Base-by-base conservation (phyloP, 1,139 yeast genomes). In the Yamadazyma dendronema region DNA sequence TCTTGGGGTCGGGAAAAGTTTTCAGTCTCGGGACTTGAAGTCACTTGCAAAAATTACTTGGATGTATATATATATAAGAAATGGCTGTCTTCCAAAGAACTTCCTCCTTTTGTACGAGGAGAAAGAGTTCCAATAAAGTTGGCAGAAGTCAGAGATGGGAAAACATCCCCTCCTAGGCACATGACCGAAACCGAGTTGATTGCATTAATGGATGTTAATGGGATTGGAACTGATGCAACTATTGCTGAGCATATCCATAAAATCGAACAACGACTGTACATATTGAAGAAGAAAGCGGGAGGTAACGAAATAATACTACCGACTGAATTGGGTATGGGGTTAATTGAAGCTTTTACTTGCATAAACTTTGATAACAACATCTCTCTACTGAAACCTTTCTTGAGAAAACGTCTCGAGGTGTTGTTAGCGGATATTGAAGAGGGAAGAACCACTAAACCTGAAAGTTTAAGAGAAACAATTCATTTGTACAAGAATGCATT, bases 201-300 rank as follows among this genome's bases (percentile, higher is more conserved):
- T 62, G 84, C 89, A 9, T 64, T 92, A 35, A 94, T 94, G 99
- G 98, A 94, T 63, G 87, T 80, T 5, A 94, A 94, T 61, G 97
- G 97, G 0, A 94, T 94, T 34, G 99, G 99, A 1, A 94, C 99
- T 0, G 99, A 94, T 65, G 98, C 99, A 1, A 94, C 99, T 0
- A 94, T 94, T 64, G 98, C 98, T 0, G 98, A 92, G 31, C 99
- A 94, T 59, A 92, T 94, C 27, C 90, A 85, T 42, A 90, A 86
- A 53, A 81, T 94, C 32, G 63, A 75, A 17, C 58, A 59, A 9
- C 63, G 98, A 38, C 78, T 80, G 23, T 94, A 90, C 53, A 79
- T 86, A 3, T 62, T 64, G 12, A 81, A 82, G 47, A 65, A 38
- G 48, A 68, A 60, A 45, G 57, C 61, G 21, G 52, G 67, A 37